Base-by-base conservation (phyloP, 176 grass and related monocot species). In the Bromus sterilis region DNA sequence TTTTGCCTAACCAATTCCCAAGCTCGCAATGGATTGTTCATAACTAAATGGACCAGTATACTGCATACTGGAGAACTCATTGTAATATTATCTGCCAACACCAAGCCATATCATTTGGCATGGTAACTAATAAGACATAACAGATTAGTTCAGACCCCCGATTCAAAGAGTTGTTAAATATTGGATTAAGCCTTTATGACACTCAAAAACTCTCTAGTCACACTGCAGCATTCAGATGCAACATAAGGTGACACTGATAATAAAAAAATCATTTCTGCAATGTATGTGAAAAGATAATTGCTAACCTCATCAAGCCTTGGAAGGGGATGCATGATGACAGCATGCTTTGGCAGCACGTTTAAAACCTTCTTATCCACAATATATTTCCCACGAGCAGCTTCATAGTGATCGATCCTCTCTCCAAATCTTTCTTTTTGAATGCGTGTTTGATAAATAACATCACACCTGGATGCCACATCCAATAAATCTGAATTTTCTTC, bases 401-500 rank as follows among this genome's bases (percentile, higher is more conserved):
- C 90, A 58, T 98, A 98, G 49, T 88, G 88, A 77, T 98, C 92
- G 12, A 93, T 89, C 75, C 88, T 91, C 86, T 98, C 95, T 68
- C 88, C 88, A 80, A 94, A 98, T 91, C 95, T 91, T 89, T 98
- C 95, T 65, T 91, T 93, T 60, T 93, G 92, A 83, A 98, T 98
- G 18, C 90, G 87, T 48, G 95, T 94, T 88, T 94, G 92, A 82
- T 98, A 98, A 88, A 98, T 84, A 75, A 98, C 90, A 77, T 93
- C 92, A 36, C 90, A 98, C 21, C 70, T 87, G 15, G 92, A 93
- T 71, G 92, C 90, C 59, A 98, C 92, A 62, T 94, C 92, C 84
- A 98, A 83, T 34, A 98, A 84, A 89, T 98, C 81, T 59, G 92
- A 87, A 80, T 86, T 93, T 87, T 98, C 95, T 86, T 98, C 90